Evolutionary conservation across 2,329 filamentous ascomycete genomes (phyloP), one percentile per base, ranked within the genome.

Genomic region (Penicillium vulpinum): DNA sequence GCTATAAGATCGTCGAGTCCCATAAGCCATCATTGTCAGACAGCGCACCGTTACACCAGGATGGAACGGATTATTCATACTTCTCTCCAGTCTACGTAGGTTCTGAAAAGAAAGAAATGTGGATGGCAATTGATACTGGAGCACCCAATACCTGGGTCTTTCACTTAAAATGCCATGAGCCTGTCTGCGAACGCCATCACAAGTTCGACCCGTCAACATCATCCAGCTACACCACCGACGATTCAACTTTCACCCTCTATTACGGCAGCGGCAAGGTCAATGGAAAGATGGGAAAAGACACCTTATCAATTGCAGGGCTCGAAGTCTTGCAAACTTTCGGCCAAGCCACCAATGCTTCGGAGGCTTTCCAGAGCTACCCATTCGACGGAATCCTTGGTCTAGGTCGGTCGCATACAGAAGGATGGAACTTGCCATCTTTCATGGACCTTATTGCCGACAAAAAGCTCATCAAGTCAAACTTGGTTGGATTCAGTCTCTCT

Each of bases 381-480:
- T 92, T 96, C 73, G 92, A 96, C 71, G 92, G 92, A 24, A 95
- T 96, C 47, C 77, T 96, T 3, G 92, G 91, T 4, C 77, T 96
- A 24, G 88, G 89, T 16, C 86, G 87, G 65, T 82, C 82, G 59
- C 77, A 80, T 11, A 83, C 82, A 3, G 78, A 77, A 35, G 82
- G 71, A 3, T 70, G 78, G 56, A 69, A 69, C 4, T 68, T 83
- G 5, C 83, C 88, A 21, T 90, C 86, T 43, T 87, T 94, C 64
- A 80, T 94, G 70, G 79, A 88, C 38, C 77, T 81, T 2, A 74
- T 95, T 43, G 77, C 79, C 16, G 67, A 81, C 1, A 78, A 82
- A n/a, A 80, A 82, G 22, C 67, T 83, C 21, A 77, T 94, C 41
- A 67, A 76, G n/a, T 71, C 83, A 5, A 91, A 90, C 68, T 72